These are phyloP conservation scores for Pyricularia sp. DNA, from an alignment of 2,329 filamentous ascomycete species.

Conservation along the genomic window DNA sequence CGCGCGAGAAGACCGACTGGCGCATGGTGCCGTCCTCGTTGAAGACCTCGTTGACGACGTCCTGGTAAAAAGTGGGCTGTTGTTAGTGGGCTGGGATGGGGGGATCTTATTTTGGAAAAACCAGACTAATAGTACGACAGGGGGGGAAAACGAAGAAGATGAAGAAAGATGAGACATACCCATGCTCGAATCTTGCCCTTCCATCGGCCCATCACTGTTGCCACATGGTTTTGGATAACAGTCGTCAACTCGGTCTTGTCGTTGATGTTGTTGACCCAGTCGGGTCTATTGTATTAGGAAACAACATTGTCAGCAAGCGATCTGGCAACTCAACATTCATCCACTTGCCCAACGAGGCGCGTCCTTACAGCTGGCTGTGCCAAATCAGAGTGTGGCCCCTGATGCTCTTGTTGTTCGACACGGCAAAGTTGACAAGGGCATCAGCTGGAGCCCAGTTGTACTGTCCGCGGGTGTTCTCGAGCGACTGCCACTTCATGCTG, in stretches of 20 bases:
- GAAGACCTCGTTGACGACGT: constrained; percentile 55
- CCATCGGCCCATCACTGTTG: neutral
- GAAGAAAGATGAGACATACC: constrained; percentile 16
- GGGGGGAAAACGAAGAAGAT: too few relatives aligned
- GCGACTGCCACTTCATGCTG: constrained; percentile 56
- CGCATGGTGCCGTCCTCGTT: constrained; percentile 48
- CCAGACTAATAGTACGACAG: too few relatives aligned
- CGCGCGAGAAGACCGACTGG: constrained; percentile 48
- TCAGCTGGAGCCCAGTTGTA: constrained; percentile 48
- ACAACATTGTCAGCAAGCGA: neutral
- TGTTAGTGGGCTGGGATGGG: neutral
- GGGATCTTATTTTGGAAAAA: neutral
- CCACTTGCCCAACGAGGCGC: constrained; percentile 7
- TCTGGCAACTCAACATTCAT: neutral
- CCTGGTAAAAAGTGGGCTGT: constrained; percentile 15
- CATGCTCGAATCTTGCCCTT: constrained; percentile 51
- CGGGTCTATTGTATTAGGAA: neutral
- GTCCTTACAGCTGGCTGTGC: constrained; percentile 38
- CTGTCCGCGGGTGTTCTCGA: constrained; percentile 29
- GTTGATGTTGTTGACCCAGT: constrained; percentile 20
- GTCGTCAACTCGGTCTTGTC: neutral
- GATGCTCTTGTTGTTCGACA: constrained; percentile 22
- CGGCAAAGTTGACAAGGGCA: constrained; percentile 21
- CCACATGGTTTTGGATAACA: neutral
- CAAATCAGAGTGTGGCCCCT: constrained; percentile 26